Base-by-base conservation (phyloP, 2,329 filamentous ascomycete genomes). In the Fusarium sp. region DNA sequence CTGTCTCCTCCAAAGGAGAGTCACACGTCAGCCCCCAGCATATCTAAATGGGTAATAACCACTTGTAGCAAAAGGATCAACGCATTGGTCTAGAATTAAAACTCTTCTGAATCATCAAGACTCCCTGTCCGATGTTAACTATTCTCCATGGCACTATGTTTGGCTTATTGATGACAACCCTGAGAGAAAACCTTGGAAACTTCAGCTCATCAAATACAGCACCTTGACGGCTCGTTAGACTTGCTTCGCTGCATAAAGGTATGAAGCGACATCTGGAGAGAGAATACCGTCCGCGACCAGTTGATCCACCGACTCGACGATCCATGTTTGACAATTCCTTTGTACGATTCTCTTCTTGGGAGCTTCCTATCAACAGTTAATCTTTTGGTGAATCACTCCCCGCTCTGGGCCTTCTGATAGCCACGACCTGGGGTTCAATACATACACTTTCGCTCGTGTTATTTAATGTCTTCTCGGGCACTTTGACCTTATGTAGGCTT, bases 281-380 rank as follows among this genome's bases (percentile, higher is more conserved):
- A 69, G 7, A 2, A 69, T 55, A 0, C 52, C 33, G 41, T 69
- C 53, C 3, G 12, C 0, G 0, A 55, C 59, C 7, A 64, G 20
- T 18, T 59, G 58, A 17, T 69, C 35, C 0, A 53, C 66, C 0
- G 66, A 64, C 7, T 69, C 58, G 0, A 69, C 33, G 4, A 69
- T 59, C 66, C 66, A 69, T 18, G 66, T 69, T 33, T 69, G 66
- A 2, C 65, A 69, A 4, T 69, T 63, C 5, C 53, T 33, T 17
- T 69, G 66, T 7, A 35, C 12, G 0, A 58, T 38, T 15, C 18
- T 52, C 2, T 41, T 59, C 2, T 17, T 36, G 0, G 55, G 45
- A 0, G 20, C 10, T 12, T 35, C 20, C 63, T 62, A 8, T 7
- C 1, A 0, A 4, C 3, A 7, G 3, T 15, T 2, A 15, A 7